Conservation (phyloP, 495 filamentous ascomycete species). For the Xylaria telfairii region DNA sequence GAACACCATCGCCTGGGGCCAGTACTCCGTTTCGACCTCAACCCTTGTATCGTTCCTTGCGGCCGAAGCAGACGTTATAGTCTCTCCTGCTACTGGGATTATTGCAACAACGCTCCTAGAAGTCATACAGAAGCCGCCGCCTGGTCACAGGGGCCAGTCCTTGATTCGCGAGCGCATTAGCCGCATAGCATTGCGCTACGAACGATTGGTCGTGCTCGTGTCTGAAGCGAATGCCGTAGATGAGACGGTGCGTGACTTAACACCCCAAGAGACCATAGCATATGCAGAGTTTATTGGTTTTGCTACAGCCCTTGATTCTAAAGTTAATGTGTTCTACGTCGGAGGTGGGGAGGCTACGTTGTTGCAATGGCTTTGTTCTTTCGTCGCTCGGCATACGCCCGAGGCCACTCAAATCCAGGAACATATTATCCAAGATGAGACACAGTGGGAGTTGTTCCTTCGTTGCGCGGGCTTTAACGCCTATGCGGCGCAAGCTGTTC, state of each 20-base stretch:
- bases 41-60: slow-evolving; percentile 42
- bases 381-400: slow-evolving; percentile 49
- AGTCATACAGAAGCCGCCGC: slow-evolving; percentile 73
- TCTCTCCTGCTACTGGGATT: slow-evolving; percentile 74
- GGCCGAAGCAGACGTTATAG: slow-evolving; percentile 76
- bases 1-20: slow-evolving; percentile 41
- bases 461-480: slow-evolving; percentile 78
- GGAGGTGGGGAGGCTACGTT: slow-evolving; percentile 63
- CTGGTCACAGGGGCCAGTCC: slow-evolving; percentile 59
- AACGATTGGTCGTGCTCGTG: slow-evolving; percentile 73
- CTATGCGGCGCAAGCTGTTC: slow-evolving; percentile 76
- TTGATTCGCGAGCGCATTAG: slow-evolving; percentile 64
- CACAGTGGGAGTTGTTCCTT: slow-evolving; percentile 77
- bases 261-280: slow-evolving; percentile 55
- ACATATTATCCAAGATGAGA: slow-evolving; percentile 55
- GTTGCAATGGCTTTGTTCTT: slow-evolving; percentile 61
- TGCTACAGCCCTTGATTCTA: slow-evolving; percentile 45
- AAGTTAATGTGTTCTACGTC: slow-evolving; percentile 58
- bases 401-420: slow-evolving; percentile 37
- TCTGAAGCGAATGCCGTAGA: slow-evolving; percentile 55
- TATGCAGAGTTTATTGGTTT: slow-evolving; percentile 63
- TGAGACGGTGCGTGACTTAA: slow-evolving; percentile 46
- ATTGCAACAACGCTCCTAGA: slow-evolving; percentile 74
- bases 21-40: slow-evolving; percentile 39
- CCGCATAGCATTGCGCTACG: slow-evolving; percentile 65